Base-by-base conservation (phyloP, 2,329 filamentous ascomycete species). In the Endothia cerciana region DNA sequence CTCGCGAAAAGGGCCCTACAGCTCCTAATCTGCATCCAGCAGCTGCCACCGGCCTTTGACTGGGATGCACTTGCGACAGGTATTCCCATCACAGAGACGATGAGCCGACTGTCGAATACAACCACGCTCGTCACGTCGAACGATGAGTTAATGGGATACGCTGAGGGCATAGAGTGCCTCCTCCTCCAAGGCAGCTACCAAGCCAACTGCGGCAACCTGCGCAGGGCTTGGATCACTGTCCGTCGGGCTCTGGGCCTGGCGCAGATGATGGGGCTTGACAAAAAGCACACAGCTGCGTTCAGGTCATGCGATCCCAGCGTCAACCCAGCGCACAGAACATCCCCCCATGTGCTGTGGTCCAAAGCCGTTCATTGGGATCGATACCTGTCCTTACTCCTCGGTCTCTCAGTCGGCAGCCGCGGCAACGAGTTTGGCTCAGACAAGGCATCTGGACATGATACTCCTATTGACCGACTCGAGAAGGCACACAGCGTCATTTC, bases 141-240 rank as follows among this genome's bases (percentile, higher is more conserved):
- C 45, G 83, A 87, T 55, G 81, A 85, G 47, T 74, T 88, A 4
- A 73, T 84, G 0, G 80, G 81, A 28, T 83, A 80, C 3, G 71
- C 82, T 1, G 84, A 87, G 71, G 85, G 84, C 1, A 71, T 87
- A 0, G 82, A 87, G 72, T 82, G 82, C 60, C 74, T 88, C 0
- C 71, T 82, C 28, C 72, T 88, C 0, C 76, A 84, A 45, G 77
- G 78, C 22, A 72, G 83, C 62, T 85, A 81, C 69, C 81, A 86
- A 62, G 77, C 78, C 45, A 85, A 87, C 64, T 78, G 77, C 0
- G 86, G 86, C 0, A 85, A 85, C 55, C 74, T 86, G 2, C 80
- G 84, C 28, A 82, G 83, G 55, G 77, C 83, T 2, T 88, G 85
- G 85, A 73, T 88, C 28, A 78, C 76, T 7, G 79, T 78, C 28